A percentile compares a stretch with the other conserved stretches of the same genome.
Evolutionary conservation across 306 rosid genomes (phyloP).

Genomic region (Ochetophila trinervis): DNA sequence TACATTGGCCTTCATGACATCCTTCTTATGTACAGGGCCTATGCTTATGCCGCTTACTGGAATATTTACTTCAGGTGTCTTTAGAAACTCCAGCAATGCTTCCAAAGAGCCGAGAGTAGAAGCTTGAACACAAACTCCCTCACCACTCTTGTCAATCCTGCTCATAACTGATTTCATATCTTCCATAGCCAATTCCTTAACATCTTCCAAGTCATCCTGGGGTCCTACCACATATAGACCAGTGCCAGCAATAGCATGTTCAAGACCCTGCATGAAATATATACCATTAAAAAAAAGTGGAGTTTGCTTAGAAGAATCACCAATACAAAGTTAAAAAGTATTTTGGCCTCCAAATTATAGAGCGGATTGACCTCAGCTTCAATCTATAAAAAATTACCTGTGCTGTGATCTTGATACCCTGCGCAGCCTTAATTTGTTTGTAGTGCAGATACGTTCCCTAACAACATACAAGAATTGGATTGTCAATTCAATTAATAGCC

Average conservation of each 20-base stretch:
- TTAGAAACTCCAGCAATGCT: constrained; percentile 89
- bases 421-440: constrained; percentile 96
- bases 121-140: constrained; percentile 98
- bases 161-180: constrained; percentile 79
- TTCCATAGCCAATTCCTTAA: constrained; percentile 74
- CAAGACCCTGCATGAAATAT: constrained; percentile 68
- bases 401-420: constrained; percentile 92
- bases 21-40: constrained; percentile 97
- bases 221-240: constrained; percentile 82
- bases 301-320: neutral
- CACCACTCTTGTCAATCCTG: constrained; percentile 88
- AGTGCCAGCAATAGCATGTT: constrained; percentile 94
- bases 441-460: constrained; percentile 93
- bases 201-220: constrained; percentile 71
- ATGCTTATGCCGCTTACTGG: constrained; percentile 94
- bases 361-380: constrained; percentile 6
- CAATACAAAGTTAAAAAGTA: neutral
- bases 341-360: neutral
- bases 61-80: constrained; percentile 79
- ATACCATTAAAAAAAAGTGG: neutral
- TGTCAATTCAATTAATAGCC: no score
- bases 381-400: constrained; percentile 58
- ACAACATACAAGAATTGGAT: constrained; percentile 31
- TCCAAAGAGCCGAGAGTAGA: constrained; percentile 95
- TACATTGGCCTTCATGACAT: constrained; percentile 94